Percentiles rank a stretch among this genome's conserved stretches.
phyloP scores from a whole-genome alignment of 768 basidiomycete genomes.

The Cyathus striatus region DNA sequence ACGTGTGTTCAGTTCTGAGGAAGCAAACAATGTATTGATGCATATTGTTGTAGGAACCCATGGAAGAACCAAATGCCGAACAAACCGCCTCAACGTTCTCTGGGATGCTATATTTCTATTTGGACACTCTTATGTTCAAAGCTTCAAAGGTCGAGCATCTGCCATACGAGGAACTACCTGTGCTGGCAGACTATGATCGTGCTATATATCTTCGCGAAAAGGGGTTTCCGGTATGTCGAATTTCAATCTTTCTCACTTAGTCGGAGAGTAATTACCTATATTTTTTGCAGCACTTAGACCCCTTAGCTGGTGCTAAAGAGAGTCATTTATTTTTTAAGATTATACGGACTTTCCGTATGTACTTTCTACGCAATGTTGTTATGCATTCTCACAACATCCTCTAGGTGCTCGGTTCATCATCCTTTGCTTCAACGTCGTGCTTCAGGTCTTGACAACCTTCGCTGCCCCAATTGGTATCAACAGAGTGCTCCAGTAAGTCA shows the following conservation, averaged over 20 bases:
- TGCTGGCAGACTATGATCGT: conserved; percentile 55
- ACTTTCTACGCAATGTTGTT: background rate
- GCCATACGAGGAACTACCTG: conserved; percentile 48
- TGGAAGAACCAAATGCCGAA: conserved; percentile 31
- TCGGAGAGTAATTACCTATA: background rate
- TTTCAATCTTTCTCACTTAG: background rate
- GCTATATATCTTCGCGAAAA: conserved; percentile 13
- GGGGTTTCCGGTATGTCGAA: conserved; percentile 19
- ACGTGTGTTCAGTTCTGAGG: too few relatives aligned
- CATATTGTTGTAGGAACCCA: conserved; percentile 33
- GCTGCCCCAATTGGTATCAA: conserved; percentile 33
- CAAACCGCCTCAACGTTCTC: conserved; percentile 44
- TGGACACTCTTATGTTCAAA: conserved; percentile 44
- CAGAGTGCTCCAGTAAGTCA: conserved; percentile 31
- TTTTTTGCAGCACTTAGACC: conserved; percentile 27
- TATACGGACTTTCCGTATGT: conserved; percentile 27
- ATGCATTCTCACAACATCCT: background rate
- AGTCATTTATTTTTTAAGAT: conserved; percentile 44
- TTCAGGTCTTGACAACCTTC: conserved; percentile 20
- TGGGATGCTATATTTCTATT: conserved; percentile 38
- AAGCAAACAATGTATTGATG: too few relatives aligned
- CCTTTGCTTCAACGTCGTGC: conserved; percentile 20
- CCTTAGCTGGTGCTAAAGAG: conserved; percentile 30
- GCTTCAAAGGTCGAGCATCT: conserved; percentile 41
- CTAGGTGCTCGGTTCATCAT: conserved; percentile 23